phyloP scores from a whole-genome alignment of 257 asterid species.

The Verbena officinalis region DNA sequence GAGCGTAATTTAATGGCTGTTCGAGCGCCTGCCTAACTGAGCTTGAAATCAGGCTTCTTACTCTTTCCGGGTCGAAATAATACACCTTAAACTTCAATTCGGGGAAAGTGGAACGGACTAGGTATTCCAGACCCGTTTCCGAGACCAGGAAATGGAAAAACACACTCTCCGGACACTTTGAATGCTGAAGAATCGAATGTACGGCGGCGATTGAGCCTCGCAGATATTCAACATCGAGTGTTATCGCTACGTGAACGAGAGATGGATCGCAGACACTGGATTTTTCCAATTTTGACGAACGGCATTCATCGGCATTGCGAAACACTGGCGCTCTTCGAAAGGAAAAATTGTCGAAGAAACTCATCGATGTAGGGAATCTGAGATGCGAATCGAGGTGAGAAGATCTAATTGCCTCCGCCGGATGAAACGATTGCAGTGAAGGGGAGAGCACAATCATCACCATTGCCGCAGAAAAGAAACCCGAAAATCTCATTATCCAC shows the following conservation, averaged over 20 bases:
- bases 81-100: slow-evolving; percentile 79
- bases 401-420: slow-evolving; percentile 92
- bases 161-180: slow-evolving; percentile 76
- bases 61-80: slow-evolving; percentile 85
- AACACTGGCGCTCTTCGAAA: slow-evolving; percentile 65
- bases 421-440: slow-evolving; percentile 83
- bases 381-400: slow-evolving; percentile 52
- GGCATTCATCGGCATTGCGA: slow-evolving; percentile 70
- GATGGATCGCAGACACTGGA: slow-evolving; percentile 68
- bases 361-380: slow-evolving; percentile 33
- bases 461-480: slow-evolving; percentile 78
- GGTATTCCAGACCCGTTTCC: slow-evolving; percentile 57
- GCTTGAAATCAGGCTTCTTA: slow-evolving; percentile 71
- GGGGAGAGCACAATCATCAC: slow-evolving; percentile 73
- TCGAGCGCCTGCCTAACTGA: slow-evolving; percentile 91
- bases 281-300: slow-evolving; percentile 34
- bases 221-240: slow-evolving; percentile 79
- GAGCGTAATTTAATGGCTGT: slow-evolving; percentile 83
- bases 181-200: slow-evolving; percentile 79
- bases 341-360: slow-evolving; percentile 34
- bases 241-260: slow-evolving; percentile 84
- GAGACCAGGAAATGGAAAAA: slow-evolving; percentile 88
- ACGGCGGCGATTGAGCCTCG: slow-evolving; percentile 97
- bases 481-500: slow-evolving; percentile 74
- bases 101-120: slow-evolving; percentile 83